Conservation (phyloP, 345 rosid species). For the Trapa incisa region DNA sequence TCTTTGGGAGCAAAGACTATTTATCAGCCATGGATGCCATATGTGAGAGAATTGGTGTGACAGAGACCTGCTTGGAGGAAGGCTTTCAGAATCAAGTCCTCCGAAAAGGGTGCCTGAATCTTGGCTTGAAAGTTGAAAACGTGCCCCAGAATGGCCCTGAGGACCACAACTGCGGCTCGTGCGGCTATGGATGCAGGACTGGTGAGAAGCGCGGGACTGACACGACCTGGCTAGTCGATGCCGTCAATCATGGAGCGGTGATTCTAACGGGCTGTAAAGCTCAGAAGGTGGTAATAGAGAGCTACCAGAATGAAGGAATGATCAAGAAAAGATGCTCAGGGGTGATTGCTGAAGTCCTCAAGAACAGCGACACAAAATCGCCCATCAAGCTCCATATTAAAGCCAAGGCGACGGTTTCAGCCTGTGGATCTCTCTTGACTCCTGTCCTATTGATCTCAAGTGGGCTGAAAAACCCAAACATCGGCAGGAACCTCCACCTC, state of each 20-base stretch:
- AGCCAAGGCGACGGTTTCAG: conserved; percentile 17
- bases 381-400: conserved; percentile 10
- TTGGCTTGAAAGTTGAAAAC: conserved; percentile 6
- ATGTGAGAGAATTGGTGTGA: conserved; percentile 12
- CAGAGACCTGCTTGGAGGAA: conserved; percentile 9
- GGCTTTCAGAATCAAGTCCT: conserved; percentile 15
- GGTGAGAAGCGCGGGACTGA: conserved; percentile 14
- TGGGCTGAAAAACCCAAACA: conserved; percentile 17
- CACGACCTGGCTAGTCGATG: conserved; percentile 17
- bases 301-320: neutral
- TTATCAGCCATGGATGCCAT: conserved; percentile 9
- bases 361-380: neutral
- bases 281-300: conserved; percentile 9
- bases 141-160: conserved; percentile 12
- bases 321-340: conserved; percentile 7
- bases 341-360: conserved; percentile 5
- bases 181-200: conserved; percentile 14
- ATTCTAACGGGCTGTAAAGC: conserved; percentile 18
- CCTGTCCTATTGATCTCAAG: conserved; percentile 15
- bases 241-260: conserved; percentile 14
- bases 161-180: conserved; percentile 15
- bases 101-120: conserved; percentile 12
- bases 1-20: conserved; percentile 11
- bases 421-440: conserved; percentile 15
- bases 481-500: conserved; percentile 13